phyloP scores from a whole-genome alignment of 345 rosid species.

The Gossypium thurberi region DNA sequence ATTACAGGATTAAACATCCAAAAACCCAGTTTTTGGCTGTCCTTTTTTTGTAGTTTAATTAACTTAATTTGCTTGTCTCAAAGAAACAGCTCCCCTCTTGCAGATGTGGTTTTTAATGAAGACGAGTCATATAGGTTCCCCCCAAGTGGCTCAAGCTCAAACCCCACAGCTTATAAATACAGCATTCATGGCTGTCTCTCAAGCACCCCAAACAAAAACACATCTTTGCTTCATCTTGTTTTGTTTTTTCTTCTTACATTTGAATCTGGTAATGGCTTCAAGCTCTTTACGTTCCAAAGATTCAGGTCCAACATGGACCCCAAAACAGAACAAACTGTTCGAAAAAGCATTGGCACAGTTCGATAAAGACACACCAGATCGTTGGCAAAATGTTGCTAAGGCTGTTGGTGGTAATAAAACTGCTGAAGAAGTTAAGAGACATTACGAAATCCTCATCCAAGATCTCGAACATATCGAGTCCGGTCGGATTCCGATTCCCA shows the following conservation, averaged over 20 bases:
- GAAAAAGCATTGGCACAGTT: constrained; percentile 45
- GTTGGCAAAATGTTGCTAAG: constrained; percentile 50
- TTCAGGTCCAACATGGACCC: constrained; percentile 32
- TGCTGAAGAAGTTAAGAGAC: constrained; percentile 41
- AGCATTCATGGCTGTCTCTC: neutral
- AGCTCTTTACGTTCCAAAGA: constrained; percentile 24
- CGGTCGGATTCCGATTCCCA: constrained; percentile 44
- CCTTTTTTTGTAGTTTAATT: neutral
- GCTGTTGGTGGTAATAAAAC: constrained; percentile 47
- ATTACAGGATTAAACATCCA: neutral
- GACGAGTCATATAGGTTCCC: constrained; percentile 26
- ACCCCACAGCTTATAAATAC: constrained; percentile 16
- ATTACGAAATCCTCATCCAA: constrained; percentile 37
- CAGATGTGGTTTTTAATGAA: constrained; percentile 21
- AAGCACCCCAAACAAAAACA: neutral
- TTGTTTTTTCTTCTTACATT: neutral
- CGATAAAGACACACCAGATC: constrained; percentile 50
- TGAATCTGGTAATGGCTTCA: constrained; percentile 27
- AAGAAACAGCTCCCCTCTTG: neutral
- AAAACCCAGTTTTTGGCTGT: neutral
- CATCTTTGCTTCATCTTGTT: neutral
- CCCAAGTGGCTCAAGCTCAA: constrained; percentile 23
- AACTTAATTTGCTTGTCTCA: neutral
- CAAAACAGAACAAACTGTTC: constrained; percentile 47
- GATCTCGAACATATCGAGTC: constrained; percentile 49